Percentiles rank a stretch among this genome's conserved stretches.
These are phyloP conservation scores for Parascedosporium putredinis DNA, from an alignment of 2,329 filamentous ascomycete species.

Conservation along the genomic window DNA sequence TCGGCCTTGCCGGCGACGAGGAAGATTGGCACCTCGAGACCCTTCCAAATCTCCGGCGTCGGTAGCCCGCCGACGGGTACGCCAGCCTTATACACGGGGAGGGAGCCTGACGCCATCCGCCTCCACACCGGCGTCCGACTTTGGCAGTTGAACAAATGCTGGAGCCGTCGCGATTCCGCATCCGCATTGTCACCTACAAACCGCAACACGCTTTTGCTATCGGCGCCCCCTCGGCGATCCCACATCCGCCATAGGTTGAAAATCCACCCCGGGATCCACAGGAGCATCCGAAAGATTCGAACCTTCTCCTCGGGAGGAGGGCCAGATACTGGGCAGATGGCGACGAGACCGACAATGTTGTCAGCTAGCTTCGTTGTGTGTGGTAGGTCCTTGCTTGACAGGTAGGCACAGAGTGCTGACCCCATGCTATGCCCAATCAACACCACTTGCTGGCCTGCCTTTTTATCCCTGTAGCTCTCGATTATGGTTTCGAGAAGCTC, in stretches of 20 bases:
- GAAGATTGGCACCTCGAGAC: conserved; percentile 62
- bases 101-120: conserved; percentile 63
- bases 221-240: conserved; percentile 67
- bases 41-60: conserved; percentile 59
- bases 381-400: conserved; percentile 41
- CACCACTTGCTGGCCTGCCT: conserved; percentile 59
- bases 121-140: conserved; percentile 75
- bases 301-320: conserved; percentile 41
- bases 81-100: conserved; percentile 49
- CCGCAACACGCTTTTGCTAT: conserved; percentile 68
- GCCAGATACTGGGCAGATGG: conserved; percentile 66
- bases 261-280: conserved; percentile 59
- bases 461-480: conserved; percentile 57
- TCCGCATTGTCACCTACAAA: conserved; percentile 64
- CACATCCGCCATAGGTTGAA: conserved; percentile 69
- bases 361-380: conserved; percentile 43
- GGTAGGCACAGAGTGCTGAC: conserved; percentile 61
- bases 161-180: conserved; percentile 53
- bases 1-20: conserved; percentile 73
- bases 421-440: conserved; percentile 88
- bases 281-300: conserved; percentile 40
- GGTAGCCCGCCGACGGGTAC: conserved; percentile 54
- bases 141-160: conserved; percentile 69
- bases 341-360: conserved; percentile 65
- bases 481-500: conserved; percentile 69